These are phyloP conservation scores for Penicillium coffeae DNA, from an alignment of 495 filamentous ascomycete genomes.

Conservation along the genomic window DNA sequence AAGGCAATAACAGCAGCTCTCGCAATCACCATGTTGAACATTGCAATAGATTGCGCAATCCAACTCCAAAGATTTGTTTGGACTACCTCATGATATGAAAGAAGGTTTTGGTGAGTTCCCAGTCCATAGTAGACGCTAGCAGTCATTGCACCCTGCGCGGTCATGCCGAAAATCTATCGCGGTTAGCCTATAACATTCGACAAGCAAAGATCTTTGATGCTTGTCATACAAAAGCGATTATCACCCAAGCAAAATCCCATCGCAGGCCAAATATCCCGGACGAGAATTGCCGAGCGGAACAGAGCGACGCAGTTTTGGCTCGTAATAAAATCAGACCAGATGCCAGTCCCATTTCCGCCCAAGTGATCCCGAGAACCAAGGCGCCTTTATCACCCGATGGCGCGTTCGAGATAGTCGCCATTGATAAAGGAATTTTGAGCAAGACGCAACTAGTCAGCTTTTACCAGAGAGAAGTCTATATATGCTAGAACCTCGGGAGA, in stretches of 20 bases:
- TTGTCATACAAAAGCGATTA: constrained; percentile 21
- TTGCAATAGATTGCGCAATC: constrained; percentile 24
- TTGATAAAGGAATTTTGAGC: neutral
- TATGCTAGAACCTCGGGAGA: neutral
- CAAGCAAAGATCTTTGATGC: neutral
- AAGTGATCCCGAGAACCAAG: constrained; percentile 23
- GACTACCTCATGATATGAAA: constrained; percentile 15
- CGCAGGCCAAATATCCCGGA: constrained; percentile 16
- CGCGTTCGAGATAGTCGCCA: neutral
- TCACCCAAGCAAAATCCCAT: constrained; percentile 29
- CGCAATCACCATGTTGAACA: constrained; percentile 20
- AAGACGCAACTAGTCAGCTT: neutral
- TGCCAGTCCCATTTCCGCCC: constrained; percentile 24
- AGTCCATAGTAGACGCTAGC: constrained; percentile 22
- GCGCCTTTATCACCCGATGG: constrained; percentile 22
- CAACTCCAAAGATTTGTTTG: constrained; percentile 28
- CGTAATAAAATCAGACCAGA: constrained; percentile 20
- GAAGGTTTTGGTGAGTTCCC: constrained; percentile 21
- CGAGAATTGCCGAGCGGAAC: constrained; percentile 5
- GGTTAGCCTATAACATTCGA: neutral
- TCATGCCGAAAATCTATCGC: constrained; percentile 12
- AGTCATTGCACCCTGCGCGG: constrained; percentile 18
- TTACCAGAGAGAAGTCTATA: neutral
- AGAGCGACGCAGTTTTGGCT: constrained; percentile 21
- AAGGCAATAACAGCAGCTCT: constrained; percentile 31